Evolutionary conservation across 2,329 filamentous ascomycete species (phyloP).

Genomic region (Dactylellina sp.): DNA sequence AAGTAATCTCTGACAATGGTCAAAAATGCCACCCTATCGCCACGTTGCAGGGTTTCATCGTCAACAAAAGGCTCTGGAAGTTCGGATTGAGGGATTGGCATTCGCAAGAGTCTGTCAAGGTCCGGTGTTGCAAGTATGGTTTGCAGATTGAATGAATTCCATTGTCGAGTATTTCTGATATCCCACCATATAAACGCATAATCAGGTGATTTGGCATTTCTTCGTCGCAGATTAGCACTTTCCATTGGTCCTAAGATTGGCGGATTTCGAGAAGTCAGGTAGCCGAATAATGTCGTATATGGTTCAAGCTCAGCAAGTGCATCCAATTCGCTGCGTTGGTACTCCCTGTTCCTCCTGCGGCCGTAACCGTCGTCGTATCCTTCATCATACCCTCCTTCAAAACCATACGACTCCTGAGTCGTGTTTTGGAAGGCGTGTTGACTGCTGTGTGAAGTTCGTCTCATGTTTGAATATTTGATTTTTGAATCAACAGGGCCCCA

Average conservation of each 20-base stretch:
- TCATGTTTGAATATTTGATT: conserved; percentile 56
- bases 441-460: conserved; percentile 47
- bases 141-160: conserved; percentile 50
- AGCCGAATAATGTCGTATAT: conserved; percentile 44
- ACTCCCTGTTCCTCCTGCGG: conserved; percentile 36
- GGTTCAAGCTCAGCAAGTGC: conserved; percentile 49
- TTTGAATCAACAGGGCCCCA: conserved; percentile 55
- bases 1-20: conserved; percentile 51
- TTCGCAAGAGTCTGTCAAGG: conserved; percentile 44
- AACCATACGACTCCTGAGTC: conserved; percentile 53
- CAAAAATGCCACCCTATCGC: conserved; percentile 45
- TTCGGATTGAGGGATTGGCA: conserved; percentile 50
- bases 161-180: conserved; percentile 53
- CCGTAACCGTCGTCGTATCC: conserved; percentile 42
- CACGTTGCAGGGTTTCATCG: conserved; percentile 42
- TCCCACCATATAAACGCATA: conserved; percentile 56
- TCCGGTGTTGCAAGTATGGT: conserved; percentile 49
- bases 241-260: conserved; percentile 50
- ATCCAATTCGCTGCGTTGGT: conserved; percentile 47
- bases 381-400: conserved; percentile 34
- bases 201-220: conserved; percentile 54
- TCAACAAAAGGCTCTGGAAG: conserved; percentile 48
- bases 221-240: conserved; percentile 50
- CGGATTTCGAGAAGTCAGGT: conserved; percentile 46
- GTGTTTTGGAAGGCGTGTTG: conserved; percentile 53